phyloP scores from a whole-genome alignment of 805 yeast genomes.

The Kazachstania viticola region DNA sequence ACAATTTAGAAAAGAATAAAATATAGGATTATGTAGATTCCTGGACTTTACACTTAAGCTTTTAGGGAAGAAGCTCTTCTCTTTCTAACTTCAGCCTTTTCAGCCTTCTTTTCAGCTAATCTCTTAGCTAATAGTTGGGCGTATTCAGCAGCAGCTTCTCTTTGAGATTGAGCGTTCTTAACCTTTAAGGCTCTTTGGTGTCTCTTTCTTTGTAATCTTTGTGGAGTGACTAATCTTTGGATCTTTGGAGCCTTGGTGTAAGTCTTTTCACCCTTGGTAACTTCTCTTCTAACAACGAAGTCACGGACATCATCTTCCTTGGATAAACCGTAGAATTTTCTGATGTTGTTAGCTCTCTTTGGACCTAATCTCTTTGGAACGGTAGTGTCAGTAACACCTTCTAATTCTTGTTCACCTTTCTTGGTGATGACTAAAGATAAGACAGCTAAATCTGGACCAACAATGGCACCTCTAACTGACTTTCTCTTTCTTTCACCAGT shows the following conservation, averaged over 20 bases:
- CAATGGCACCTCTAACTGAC: slow-evolving; percentile 99
- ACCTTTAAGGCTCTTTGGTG: slow-evolving; percentile 86
- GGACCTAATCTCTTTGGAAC: slow-evolving; percentile 99
- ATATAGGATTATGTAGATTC: slow-evolving; percentile 6
- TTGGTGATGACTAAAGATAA: slow-evolving; percentile 87
- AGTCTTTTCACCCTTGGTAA: slow-evolving; percentile 94
- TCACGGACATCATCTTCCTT: slow-evolving; percentile 43
- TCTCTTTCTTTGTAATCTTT: slow-evolving; percentile 98
- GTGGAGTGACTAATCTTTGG: slow-evolving; percentile 99
- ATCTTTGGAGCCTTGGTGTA: slow-evolving; percentile 99
- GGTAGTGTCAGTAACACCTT: slow-evolving; percentile 88
- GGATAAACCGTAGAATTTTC: slow-evolving; percentile 92
- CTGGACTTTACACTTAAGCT: slow-evolving; percentile 40
- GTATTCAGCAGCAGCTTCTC: slow-evolving; percentile 99
- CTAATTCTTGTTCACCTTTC: slow-evolving; percentile 95
- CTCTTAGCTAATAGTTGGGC: slow-evolving; percentile 97
- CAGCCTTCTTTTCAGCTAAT: slow-evolving; percentile 96
- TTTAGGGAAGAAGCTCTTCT: slow-evolving; percentile 99
- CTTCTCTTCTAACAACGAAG: slow-evolving; percentile 97
- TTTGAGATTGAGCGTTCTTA: slow-evolving; percentile 95
- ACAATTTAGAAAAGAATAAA: slow-evolving; percentile 12
- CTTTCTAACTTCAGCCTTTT: slow-evolving; percentile 97
- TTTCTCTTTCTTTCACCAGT: slow-evolving; percentile 99
- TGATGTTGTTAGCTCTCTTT: slow-evolving; percentile 99
- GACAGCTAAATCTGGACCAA: slow-evolving; percentile 93